These are phyloP conservation scores for Conticribra weissflogii DNA, from an alignment of 108 stramenopile species.

Conservation along the genomic window DNA sequence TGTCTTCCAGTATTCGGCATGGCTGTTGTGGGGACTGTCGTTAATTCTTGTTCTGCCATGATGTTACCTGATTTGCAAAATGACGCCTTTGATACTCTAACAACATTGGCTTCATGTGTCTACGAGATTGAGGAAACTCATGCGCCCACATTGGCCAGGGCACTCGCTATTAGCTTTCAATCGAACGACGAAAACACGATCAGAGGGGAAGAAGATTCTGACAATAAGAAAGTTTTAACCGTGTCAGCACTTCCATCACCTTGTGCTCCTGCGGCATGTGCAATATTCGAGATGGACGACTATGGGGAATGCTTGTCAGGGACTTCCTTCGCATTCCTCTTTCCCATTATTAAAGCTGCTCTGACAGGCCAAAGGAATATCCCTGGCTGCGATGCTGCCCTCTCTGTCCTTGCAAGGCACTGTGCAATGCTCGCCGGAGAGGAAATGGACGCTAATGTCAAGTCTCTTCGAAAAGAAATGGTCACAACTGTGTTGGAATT, in stretches of 20 bases:
- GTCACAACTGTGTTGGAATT: constrained; percentile 71
- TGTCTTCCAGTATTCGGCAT: constrained; percentile 59
- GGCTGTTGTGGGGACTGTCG: constrained; percentile 51
- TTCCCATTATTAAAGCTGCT: constrained; percentile 79
- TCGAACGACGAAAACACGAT: constrained; percentile 1
- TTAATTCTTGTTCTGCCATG: constrained; percentile 58
- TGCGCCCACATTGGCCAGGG: constrained; percentile 66
- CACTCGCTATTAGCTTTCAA: constrained; percentile 62
- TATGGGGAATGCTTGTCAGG: constrained; percentile 79
- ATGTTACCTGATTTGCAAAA: constrained; percentile 37
- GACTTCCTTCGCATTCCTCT: constrained; percentile 81
- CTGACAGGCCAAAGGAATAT: constrained; percentile 80
- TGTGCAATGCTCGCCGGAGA: constrained; percentile 65
- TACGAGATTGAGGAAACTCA: constrained; percentile 86
- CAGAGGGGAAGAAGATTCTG: constrained; percentile 5
- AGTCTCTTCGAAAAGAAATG: constrained; percentile 76
- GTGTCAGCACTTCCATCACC: constrained; percentile 68
- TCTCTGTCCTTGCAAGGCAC: constrained; percentile 79
- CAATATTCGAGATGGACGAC: constrained; percentile 83
- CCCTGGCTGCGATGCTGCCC: constrained; percentile 80
- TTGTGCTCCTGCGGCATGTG: constrained; percentile 74
- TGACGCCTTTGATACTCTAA: constrained; percentile 57
- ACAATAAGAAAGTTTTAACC: constrained; percentile 5
- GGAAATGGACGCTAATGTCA: constrained; percentile 52
- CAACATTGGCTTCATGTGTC: constrained; percentile 72